These are phyloP conservation scores for Taphrina populina DNA, from an alignment of 1,139 yeast species.

Conservation along the genomic window DNA sequence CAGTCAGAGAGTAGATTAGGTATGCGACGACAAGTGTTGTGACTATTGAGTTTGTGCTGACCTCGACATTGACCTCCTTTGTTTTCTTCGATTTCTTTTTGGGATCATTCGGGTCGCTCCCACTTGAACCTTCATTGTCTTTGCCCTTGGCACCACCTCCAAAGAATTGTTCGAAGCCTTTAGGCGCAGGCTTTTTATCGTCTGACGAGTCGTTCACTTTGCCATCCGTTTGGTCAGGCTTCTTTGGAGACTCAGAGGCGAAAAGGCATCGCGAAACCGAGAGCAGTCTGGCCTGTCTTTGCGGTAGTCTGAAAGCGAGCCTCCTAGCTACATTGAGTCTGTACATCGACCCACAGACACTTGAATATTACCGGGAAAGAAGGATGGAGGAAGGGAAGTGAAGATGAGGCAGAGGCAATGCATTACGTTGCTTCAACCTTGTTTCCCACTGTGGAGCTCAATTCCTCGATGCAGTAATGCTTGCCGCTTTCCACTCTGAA, in stretches of 20 bases:
- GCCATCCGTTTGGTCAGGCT: conserved; percentile 32
- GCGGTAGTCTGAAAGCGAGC: conserved; percentile 14
- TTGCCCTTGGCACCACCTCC: conserved; percentile 22
- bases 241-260: conserved; percentile 32
- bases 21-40: conserved; percentile 28
- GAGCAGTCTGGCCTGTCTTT: conserved; percentile 7
- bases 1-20: conserved; percentile 26
- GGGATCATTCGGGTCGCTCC: conserved; percentile 16
- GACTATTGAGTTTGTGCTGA: conserved; percentile 30
- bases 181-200: conserved; percentile 27
- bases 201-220: conserved; percentile 8
- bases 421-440: conserved; percentile 22
- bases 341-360: conserved; percentile 17
- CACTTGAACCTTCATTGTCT: conserved; percentile 8
- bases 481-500: no score
- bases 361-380: background rate
- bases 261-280: conserved; percentile 9
- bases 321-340: conserved; percentile 22
- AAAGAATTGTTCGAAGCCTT: conserved; percentile 34
- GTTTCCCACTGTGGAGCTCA: no score
- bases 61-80: conserved; percentile 25
- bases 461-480: no score
- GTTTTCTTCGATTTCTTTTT: conserved; percentile 29
- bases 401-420: background rate
- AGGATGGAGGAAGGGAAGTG: background rate